Evolutionary conservation across 768 basidiomycete species (phyloP).

Genomic region (Mycena vitilis): DNA sequence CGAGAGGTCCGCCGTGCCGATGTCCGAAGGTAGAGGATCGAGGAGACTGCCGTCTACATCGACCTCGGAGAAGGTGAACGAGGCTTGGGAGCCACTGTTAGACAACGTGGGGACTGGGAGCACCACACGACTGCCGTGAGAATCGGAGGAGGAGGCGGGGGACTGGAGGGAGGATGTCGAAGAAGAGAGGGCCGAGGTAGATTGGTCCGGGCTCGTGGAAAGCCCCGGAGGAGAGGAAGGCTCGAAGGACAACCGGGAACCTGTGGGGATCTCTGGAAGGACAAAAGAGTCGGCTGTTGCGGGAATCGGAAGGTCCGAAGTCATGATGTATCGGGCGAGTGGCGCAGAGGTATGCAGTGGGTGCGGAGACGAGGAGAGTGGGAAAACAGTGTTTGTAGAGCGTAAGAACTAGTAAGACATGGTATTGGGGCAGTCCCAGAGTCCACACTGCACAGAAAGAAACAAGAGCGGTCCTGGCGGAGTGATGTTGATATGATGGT

Average conservation of each 20-base stretch:
- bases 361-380: neutral
- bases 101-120: conserved; percentile 56
- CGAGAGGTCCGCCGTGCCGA: conserved; percentile 66
- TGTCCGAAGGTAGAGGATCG: conserved; percentile 60
- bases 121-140: conserved; percentile 47
- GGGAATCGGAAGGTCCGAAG: conserved; percentile 25
- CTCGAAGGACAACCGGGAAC: conserved; percentile 20
- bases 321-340: conserved; percentile 10
- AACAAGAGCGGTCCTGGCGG: conserved; percentile 14
- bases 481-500: conserved; percentile 34
- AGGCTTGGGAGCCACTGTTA: conserved; percentile 53
- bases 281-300: conserved; percentile 9
- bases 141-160: conserved; percentile 31
- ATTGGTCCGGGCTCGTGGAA: conserved; percentile 21
- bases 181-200: conserved; percentile 25
- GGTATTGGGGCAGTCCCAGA: conserved; percentile 16
- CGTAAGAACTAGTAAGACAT: conserved; percentile 27
- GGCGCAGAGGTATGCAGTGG: conserved; percentile 20
- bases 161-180: conserved; percentile 30
- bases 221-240: conserved; percentile 30
- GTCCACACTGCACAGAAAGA: conserved; percentile 27
- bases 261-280: conserved; percentile 26
- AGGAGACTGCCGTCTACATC: conserved; percentile 47
- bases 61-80: conserved; percentile 59
- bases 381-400: conserved; percentile 3